Conservation (phyloP, 2,329 filamentous ascomycete species). For the Aureobasidium sp. region DNA sequence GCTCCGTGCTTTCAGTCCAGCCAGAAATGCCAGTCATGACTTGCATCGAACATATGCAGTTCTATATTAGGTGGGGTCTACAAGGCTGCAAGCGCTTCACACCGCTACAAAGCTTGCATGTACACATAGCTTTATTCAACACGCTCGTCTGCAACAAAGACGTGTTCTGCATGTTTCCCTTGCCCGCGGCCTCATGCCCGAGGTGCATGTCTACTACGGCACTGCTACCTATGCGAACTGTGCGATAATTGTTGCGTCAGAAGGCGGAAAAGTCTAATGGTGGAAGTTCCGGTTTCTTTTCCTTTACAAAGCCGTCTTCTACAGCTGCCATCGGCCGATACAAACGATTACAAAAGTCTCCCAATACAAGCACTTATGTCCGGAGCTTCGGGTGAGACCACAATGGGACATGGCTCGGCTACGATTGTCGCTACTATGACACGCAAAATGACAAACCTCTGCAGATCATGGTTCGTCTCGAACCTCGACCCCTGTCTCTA, state of each 20-base stretch:
- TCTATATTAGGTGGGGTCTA: background rate
- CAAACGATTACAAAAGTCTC: background rate
- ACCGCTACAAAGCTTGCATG: slow-evolving; percentile 12
- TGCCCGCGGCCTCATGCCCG: background rate
- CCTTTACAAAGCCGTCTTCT: background rate
- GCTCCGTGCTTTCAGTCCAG: slow-evolving; percentile 23
- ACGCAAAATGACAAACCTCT: slow-evolving; percentile 9
- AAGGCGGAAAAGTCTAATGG: background rate
- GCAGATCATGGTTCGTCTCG: slow-evolving; percentile 14
- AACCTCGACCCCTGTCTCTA: slow-evolving; percentile 1
- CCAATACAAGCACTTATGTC: background rate
- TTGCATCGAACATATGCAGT: slow-evolving; percentile 12
- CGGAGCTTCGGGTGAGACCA: background rate
- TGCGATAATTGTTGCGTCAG: background rate
- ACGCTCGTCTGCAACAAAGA: background rate
- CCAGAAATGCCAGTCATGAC: slow-evolving; percentile 19
- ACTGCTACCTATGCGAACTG: background rate
- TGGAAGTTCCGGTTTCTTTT: background rate
- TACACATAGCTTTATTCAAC: background rate
- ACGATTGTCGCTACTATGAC: background rate
- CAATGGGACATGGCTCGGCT: slow-evolving; percentile 1
- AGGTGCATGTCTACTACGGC: background rate
- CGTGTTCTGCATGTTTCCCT: background rate
- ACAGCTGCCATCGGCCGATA: slow-evolving; percentile 1
- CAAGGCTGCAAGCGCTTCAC: background rate